These are phyloP conservation scores for Leccinum barrowsii DNA, from an alignment of 768 basidiomycete species.

Conservation along the genomic window DNA sequence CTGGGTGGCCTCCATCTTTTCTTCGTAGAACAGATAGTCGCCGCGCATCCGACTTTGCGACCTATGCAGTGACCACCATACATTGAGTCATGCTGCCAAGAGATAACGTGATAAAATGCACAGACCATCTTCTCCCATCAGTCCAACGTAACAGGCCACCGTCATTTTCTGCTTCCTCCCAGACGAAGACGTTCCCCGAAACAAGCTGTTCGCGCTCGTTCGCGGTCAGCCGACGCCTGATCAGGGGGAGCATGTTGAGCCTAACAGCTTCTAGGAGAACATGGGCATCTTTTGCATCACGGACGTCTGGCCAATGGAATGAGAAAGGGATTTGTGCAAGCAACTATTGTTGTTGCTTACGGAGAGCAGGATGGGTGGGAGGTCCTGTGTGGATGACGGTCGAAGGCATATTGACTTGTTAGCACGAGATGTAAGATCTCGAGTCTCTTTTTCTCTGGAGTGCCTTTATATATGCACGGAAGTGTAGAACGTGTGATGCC, in stretches of 20 bases:
- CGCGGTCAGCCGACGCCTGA: conserved; percentile 65
- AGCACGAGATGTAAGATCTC: conserved; percentile 4
- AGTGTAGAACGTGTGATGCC: conserved; percentile 16
- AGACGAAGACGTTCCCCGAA: conserved; percentile 79
- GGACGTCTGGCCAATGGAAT: conserved; percentile 49
- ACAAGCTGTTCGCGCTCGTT: conserved; percentile 65
- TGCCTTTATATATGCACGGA: conserved; percentile 28
- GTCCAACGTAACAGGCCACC: conserved; percentile 73
- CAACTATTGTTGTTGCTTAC: conserved; percentile 27
- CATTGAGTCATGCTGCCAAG: conserved; percentile 2
- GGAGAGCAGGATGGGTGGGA: conserved; percentile 30
- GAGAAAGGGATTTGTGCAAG: neutral
- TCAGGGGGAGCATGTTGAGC: conserved; percentile 63
- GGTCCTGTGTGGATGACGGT: conserved; percentile 21
- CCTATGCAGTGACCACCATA: conserved; percentile 37
- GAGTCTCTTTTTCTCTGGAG: neutral
- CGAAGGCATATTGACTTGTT: conserved; percentile 14
- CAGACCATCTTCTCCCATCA: conserved; percentile 74
- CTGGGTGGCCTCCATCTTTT: conserved; percentile 76
- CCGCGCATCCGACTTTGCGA: conserved; percentile 84
- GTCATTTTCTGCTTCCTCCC: conserved; percentile 79
- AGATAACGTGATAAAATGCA: neutral
- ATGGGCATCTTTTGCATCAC: conserved; percentile 78
- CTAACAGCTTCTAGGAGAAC: conserved; percentile 74
- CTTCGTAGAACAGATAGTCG: conserved; percentile 81